Conservation (phyloP, 2,329 filamentous ascomycete species). For the Arthrobotrys sinensis region DNA sequence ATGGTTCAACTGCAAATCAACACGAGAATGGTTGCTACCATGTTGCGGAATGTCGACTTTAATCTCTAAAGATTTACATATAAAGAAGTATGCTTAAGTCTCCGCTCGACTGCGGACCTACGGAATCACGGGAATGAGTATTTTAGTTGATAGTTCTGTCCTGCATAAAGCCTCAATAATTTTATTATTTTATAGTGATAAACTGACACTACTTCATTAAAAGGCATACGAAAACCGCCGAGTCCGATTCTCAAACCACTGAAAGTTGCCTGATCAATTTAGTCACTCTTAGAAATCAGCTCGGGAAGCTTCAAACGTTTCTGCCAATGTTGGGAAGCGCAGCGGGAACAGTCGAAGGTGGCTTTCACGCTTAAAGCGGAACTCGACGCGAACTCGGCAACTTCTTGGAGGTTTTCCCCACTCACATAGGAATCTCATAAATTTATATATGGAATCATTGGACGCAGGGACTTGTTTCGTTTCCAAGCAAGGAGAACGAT, state of each 20-base stretch:
- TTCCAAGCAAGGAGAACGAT: background rate
- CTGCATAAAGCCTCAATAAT: background rate
- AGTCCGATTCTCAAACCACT: background rate
- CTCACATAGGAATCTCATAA: background rate
- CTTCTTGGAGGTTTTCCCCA: conserved; percentile 1
- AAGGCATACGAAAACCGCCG: background rate
- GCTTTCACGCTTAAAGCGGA: background rate
- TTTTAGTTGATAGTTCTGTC: background rate
- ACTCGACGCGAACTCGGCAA: conserved; percentile 17
- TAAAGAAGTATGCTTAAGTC: background rate
- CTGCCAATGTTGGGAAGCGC: too few relatives aligned
- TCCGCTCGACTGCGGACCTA: background rate
- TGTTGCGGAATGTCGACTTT: too few relatives aligned
- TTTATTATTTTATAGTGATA: too few relatives aligned
- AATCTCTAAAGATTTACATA: too few relatives aligned
- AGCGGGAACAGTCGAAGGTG: conserved; percentile 1
- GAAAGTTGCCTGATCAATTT: background rate
- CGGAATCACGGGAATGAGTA: background rate
- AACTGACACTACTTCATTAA: background rate
- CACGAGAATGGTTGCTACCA: too few relatives aligned
- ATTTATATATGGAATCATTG: conserved; percentile 15
- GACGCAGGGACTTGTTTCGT: conserved; percentile 5
- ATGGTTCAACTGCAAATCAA: too few relatives aligned
- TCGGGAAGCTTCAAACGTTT: background rate
- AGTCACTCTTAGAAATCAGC: background rate